A percentile compares a stretch with the other conserved stretches of the same genome.
phyloP scores from a whole-genome alignment of 106 monocot genomes.

The Xerophyta viscosa region DNA sequence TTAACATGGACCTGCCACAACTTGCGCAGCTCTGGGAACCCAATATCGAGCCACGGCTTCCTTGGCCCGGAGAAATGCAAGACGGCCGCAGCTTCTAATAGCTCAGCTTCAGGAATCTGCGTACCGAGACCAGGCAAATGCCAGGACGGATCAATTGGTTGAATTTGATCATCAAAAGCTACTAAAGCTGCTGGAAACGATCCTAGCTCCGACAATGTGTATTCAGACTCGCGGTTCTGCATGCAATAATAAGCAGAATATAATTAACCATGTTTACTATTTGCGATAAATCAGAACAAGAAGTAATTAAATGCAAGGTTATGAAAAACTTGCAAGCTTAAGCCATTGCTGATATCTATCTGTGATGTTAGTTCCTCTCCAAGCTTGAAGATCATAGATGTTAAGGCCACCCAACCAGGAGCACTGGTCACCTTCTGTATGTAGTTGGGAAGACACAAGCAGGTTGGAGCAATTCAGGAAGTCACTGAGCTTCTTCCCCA shows the following conservation, averaged over 20 bases:
- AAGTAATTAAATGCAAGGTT: neutral
- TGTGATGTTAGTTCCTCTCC: conserved; percentile 43
- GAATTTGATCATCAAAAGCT: conserved; percentile 33
- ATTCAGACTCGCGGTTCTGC: conserved; percentile 47
- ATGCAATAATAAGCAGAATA: conserved; percentile 1
- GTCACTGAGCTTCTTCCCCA: conserved; percentile 20
- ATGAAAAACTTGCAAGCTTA: conserved; percentile 28
- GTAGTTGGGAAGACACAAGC: conserved; percentile 6
- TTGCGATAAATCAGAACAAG: neutral
- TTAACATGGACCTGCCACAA: conserved; percentile 41
- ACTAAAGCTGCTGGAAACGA: conserved; percentile 41
- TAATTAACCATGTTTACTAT: neutral
- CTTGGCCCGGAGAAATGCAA: conserved; percentile 51
- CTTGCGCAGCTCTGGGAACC: conserved; percentile 14
- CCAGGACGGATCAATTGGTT: conserved; percentile 39
- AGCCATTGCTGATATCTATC: conserved; percentile 40
- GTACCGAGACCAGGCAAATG: conserved; percentile 36
- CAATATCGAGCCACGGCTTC: conserved; percentile 68
- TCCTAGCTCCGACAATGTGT: conserved; percentile 30
- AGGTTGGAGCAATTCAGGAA: conserved; percentile 60
- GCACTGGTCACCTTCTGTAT: conserved; percentile 15
- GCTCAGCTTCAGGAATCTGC: conserved; percentile 11
- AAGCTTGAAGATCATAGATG: conserved; percentile 36
- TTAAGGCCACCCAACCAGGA: conserved; percentile 51
- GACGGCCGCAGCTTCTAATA: conserved; percentile 31